phyloP scores from a whole-genome alignment of 495 filamentous ascomycete species.

The Parathielavia appendiculata region DNA sequence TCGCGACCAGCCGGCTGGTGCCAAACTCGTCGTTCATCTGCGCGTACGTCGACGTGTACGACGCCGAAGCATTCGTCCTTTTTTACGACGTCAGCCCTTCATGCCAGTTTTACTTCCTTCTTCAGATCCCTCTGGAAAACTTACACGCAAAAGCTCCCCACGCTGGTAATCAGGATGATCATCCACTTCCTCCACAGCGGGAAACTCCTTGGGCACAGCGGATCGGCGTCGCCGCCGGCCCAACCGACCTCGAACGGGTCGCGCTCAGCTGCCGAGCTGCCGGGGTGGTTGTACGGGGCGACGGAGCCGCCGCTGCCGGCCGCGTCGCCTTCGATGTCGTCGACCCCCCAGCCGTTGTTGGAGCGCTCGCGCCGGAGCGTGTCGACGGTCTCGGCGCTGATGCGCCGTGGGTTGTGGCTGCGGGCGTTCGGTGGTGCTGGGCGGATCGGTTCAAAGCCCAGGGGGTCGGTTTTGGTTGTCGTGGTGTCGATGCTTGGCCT shows the following conservation, averaged over 20 bases:
- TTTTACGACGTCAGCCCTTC: not conserved
- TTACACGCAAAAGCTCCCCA: slow-evolving; percentile 79
- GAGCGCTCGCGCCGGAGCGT: slow-evolving; percentile 43
- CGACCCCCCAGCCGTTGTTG: slow-evolving; percentile 59
- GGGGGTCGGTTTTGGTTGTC: not conserved
- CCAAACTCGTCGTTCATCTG: slow-evolving; percentile 76
- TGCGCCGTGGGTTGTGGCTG: not conserved
- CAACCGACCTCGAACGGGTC: slow-evolving; percentile 62
- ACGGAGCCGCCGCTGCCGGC: slow-evolving; percentile 15
- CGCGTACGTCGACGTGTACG: slow-evolving; percentile 82
- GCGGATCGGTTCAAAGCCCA: slow-evolving; percentile 19
- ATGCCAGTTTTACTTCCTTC: not conserved
- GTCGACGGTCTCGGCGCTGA: slow-evolving; percentile 11
- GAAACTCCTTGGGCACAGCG: slow-evolving; percentile 66
- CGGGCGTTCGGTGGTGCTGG: not conserved
- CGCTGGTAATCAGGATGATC: slow-evolving; percentile 64
- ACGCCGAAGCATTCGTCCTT: slow-evolving; percentile 81
- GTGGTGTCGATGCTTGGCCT: too few relatives aligned
- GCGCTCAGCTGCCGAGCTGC: slow-evolving; percentile 14
- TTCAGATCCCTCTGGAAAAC: too few relatives aligned
- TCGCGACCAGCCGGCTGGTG: slow-evolving; percentile 63
- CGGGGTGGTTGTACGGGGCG: slow-evolving; percentile 20
- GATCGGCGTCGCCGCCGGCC: slow-evolving; percentile 66
- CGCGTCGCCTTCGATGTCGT: slow-evolving; percentile 40
- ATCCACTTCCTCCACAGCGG: slow-evolving; percentile 66